Conservation (phyloP, 192 early-diverging fungal genomes). For the Paraglomus occultum region DNA sequence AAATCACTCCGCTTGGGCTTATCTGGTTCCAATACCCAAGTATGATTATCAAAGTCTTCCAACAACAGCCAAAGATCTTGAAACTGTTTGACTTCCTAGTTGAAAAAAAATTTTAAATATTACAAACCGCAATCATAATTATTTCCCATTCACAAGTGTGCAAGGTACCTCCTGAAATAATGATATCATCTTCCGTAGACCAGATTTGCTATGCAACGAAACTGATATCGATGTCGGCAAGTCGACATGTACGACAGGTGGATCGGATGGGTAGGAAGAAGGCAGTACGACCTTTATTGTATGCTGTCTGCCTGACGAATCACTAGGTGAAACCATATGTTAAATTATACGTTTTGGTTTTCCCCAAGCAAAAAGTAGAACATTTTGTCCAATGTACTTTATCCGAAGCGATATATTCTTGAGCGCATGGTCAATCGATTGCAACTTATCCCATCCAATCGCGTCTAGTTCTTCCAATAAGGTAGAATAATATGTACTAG, state of each 20-base stretch:
- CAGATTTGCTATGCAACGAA: neutral
- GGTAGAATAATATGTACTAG: slow-evolving; percentile 13
- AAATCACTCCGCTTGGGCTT: slow-evolving; percentile 26
- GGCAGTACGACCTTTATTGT: slow-evolving; percentile 5
- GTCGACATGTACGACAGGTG: neutral
- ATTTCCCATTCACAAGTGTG: no score
- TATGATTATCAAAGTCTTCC: slow-evolving; percentile 24
- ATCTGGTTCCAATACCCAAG: slow-evolving; percentile 27
- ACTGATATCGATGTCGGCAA: slow-evolving; percentile 2
- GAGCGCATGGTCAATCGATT: slow-evolving; percentile 22
- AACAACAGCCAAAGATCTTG: slow-evolving; percentile 28
- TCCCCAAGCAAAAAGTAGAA: neutral
- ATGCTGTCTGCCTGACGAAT: slow-evolving; percentile 29
- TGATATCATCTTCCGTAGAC: neutral
- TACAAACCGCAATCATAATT: no score
- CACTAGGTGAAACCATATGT: neutral
- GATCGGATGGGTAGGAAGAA: slow-evolving; percentile 10
- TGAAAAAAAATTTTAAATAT: no score
- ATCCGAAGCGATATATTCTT: slow-evolving; percentile 10
- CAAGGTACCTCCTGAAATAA: neutral
- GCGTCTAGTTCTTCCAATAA: slow-evolving; percentile 12
- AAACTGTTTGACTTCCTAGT: slow-evolving; percentile 25
- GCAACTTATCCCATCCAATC: slow-evolving; percentile 29
- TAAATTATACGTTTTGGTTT: neutral
- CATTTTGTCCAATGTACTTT: neutral